Base-by-base conservation (phyloP, 371 early-diverging fungal genomes). In the Mucor circinelloides region DNA sequence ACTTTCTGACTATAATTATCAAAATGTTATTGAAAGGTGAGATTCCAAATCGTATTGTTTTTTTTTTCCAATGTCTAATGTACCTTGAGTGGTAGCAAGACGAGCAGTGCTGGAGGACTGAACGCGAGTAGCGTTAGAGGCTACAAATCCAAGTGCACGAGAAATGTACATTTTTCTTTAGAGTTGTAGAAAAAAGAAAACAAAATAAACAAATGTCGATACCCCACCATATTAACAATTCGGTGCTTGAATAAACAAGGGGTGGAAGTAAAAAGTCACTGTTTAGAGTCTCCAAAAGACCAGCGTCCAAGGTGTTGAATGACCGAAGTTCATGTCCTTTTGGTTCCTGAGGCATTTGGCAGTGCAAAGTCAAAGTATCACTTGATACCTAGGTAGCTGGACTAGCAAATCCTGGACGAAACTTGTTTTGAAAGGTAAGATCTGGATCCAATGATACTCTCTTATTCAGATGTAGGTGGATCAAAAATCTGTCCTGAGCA, bases 1-100 rank as follows among this genome's bases (percentile, higher is more conserved):
- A 79, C 58, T 66, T 65, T 58, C 80, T 74, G 64, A 64, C 83
- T 79, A 67, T 58, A 52, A n/a, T n/a, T n/a, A 19, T 44, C 10
- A 44, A n/a, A 6, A 28, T 28, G 23, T 19, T 19, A 44, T 19
- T 44, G 44, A n/a, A 19, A 44, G 44, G 7, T 17, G 54, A 27
- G 6, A 52, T 13, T 27, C 19, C 44, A 44, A 10, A 36, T 36
- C 36, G 1, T 13, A 44, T 6, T 44, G 19, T 1, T 44, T 2
- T 34, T 34, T 34, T 34, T 19, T 44, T 19, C 4, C 36, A 36
- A 34, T 34, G 6, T 34, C 34, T 34, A 42, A 44, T 19, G 55
- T 68, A 72, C 73, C 66, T 68, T 72, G 72, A 56, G 57, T 57
- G 50, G 68, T 60, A 52, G 62, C 72, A 54, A 64, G 42, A 57